phyloP scores from a whole-genome alignment of 1,284 basidiomycete species.

The Rhodotorula sp. region DNA sequence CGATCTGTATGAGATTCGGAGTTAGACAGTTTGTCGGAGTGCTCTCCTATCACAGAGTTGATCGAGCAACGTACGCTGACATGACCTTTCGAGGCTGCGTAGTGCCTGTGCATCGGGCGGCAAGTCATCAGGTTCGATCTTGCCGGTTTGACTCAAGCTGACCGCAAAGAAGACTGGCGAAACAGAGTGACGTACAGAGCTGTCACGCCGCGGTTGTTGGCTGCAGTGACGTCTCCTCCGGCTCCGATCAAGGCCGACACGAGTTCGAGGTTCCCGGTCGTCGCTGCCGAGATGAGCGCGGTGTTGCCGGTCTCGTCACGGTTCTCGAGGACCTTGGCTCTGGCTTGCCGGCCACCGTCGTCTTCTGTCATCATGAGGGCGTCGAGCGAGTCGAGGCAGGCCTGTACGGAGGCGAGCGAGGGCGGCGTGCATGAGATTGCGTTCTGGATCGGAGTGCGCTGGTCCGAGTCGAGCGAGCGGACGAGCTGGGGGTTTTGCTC shows the following conservation, averaged over 20 bases:
- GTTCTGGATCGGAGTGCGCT: slow-evolving; percentile 85
- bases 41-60: background rate
- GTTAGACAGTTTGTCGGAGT: slow-evolving; percentile 20
- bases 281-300: slow-evolving; percentile 83
- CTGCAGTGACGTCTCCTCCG: slow-evolving; percentile 76
- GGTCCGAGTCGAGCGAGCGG: slow-evolving; percentile 55
- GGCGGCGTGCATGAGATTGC: slow-evolving; percentile 64
- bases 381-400: slow-evolving; percentile 67
- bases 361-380: slow-evolving; percentile 60
- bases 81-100: slow-evolving; percentile 88
- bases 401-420: slow-evolving; percentile 66
- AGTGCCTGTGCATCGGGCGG: slow-evolving; percentile 62
- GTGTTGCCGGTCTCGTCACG: slow-evolving; percentile 78
- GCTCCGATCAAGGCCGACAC: slow-evolving; percentile 77
- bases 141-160: background rate
- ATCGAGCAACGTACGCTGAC: slow-evolving; percentile 61
- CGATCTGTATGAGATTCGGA: slow-evolving; percentile 61
- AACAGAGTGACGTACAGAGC: slow-evolving; percentile 60
- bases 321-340: slow-evolving; percentile 37
- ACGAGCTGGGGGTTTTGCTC: slow-evolving; percentile 21
- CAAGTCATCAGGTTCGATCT: background rate
- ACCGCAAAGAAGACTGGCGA: background rate
- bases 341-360: slow-evolving; percentile 16
- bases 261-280: slow-evolving; percentile 73
- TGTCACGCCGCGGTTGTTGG: slow-evolving; percentile 81